phyloP scores from a whole-genome alignment of 192 early-diverging fungal species.

The Backusella psychrophila region DNA sequence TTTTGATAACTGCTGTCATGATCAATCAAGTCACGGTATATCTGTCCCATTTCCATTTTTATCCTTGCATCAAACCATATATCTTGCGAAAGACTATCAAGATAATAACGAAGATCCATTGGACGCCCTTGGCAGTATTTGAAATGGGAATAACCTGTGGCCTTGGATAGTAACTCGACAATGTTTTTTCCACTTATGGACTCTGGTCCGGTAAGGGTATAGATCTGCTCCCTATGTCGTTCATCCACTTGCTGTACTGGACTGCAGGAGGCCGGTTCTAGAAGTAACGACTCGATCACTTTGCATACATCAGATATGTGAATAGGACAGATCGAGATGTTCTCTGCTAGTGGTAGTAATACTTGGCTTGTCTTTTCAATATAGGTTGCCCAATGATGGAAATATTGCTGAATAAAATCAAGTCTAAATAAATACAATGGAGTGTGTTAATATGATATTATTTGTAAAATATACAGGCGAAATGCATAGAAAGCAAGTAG shows the following conservation, averaged over 20 bases:
- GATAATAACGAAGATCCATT: constrained; percentile 33
- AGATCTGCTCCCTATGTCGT: constrained; percentile 28
- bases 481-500: not conserved
- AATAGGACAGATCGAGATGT: constrained; percentile 21
- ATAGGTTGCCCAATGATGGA: constrained; percentile 27
- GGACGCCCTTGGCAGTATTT: constrained; percentile 15
- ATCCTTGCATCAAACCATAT: constrained; percentile 34
- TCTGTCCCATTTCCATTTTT: constrained; percentile 21
- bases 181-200: constrained; percentile 24
- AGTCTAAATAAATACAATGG: constrained; percentile 6
- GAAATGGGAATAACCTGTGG: constrained; percentile 17
- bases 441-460: not conserved
- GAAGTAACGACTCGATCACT: not conserved
- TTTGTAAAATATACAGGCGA: not conserved
- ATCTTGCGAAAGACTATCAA: constrained; percentile 19
- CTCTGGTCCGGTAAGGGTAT: constrained; percentile 29
- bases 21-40: constrained; percentile 20
- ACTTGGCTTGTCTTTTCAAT: constrained; percentile 21
- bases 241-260: not conserved
- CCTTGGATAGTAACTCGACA: not conserved
- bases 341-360: constrained; percentile 14
- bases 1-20: not conserved
- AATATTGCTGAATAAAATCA: constrained; percentile 33
- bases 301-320: constrained; percentile 28
- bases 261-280: not conserved